Base-by-base conservation (phyloP, 176 grass and related monocot species). In the Bromus sterilis region DNA sequence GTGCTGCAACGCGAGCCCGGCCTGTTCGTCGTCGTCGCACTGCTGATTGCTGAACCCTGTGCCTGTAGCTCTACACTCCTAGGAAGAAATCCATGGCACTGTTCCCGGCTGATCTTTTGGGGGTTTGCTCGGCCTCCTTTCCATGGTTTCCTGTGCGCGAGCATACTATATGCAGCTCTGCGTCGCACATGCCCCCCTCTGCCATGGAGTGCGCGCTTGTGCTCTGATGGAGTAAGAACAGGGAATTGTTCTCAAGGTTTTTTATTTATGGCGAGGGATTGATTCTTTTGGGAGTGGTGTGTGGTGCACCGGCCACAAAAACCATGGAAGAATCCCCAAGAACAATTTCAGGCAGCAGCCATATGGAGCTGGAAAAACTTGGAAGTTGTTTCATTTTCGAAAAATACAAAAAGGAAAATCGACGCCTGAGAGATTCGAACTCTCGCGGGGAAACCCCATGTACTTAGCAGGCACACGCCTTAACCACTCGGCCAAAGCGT, bases 371-470 rank as follows among this genome's bases (percentile, higher is more conserved):
- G 21, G 15, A 49, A 40, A 43, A 37, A 53, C 4, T 14, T 36
- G 34, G 34, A 36, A 36, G 34, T 36, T 6, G 7, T 36, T 36
- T 36, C 4, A 36, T 36, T 36, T 36, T 36, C 34, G 34, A 36
- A 49, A 49, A 48, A 49, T 6, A 37, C 7, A 49, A 16, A 7
- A 7, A 49, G 21, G 11, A 21, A 0, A 37, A 0, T 6, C 94
- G 91, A 89, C 95, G 90, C 95, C 92, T 98, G 95, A 98, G 95
- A 98, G 95, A 98, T 98, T 98, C 90, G 95, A 98, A 98, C 95
- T 95, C 90, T 98, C 92, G 95, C 93, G 96, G 96, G 96, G 93
- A 95, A 83, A 95, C 96, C 96, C 91, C 93, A 95, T 99, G 93
- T 99, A 99, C 93, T 95, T 95, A 93, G 96, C 93, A 99, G 96